phyloP scores from a whole-genome alignment of 192 early-diverging fungal species.

The Rhizoclosmatium globosum region DNA sequence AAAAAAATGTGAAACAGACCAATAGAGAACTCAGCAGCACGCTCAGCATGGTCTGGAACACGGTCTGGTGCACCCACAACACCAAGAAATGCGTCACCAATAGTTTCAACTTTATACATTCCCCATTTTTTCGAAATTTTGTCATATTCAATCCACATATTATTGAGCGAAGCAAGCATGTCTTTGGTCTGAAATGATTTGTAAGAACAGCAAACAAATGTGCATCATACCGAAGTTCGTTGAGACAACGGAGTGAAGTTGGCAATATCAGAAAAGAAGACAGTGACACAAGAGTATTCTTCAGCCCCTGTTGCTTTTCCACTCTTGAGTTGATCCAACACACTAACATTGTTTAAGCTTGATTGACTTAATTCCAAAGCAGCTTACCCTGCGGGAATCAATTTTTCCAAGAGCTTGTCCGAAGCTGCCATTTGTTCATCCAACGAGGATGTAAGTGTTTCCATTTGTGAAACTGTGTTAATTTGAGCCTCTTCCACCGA shows the following conservation, averaged over 20 bases:
- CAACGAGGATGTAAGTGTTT: conserved; percentile 38
- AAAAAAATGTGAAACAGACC: conserved; percentile 23
- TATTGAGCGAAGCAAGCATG: conserved; percentile 53
- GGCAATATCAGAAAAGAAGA: conserved; percentile 54
- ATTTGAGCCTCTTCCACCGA: conserved; percentile 53
- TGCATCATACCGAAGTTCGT: conserved; percentile 34
- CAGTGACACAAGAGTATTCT: conserved; percentile 49
- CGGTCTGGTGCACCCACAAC: conserved; percentile 40
- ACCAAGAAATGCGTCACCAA: conserved; percentile 49
- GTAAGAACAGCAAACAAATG: not conserved
- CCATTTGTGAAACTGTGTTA: conserved; percentile 36
- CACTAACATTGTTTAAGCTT: conserved; percentile 8
- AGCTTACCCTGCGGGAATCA: conserved; percentile 46
- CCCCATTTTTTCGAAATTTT: conserved; percentile 47
- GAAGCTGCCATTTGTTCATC: conserved; percentile 45
- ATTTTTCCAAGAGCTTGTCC: conserved; percentile 43
- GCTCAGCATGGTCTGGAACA: conserved; percentile 43
- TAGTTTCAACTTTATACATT: conserved; percentile 61
- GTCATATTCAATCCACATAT: conserved; percentile 55
- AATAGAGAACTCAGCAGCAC: conserved; percentile 38
- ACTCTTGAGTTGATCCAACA: conserved; percentile 50
- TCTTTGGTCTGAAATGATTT: conserved; percentile 43
- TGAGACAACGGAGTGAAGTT: conserved; percentile 51
- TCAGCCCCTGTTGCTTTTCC: conserved; percentile 49
- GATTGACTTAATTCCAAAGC: not conserved